These are phyloP conservation scores for Ganoderma sp. DNA, from an alignment of 1,284 basidiomycete genomes.

Conservation along the genomic window DNA sequence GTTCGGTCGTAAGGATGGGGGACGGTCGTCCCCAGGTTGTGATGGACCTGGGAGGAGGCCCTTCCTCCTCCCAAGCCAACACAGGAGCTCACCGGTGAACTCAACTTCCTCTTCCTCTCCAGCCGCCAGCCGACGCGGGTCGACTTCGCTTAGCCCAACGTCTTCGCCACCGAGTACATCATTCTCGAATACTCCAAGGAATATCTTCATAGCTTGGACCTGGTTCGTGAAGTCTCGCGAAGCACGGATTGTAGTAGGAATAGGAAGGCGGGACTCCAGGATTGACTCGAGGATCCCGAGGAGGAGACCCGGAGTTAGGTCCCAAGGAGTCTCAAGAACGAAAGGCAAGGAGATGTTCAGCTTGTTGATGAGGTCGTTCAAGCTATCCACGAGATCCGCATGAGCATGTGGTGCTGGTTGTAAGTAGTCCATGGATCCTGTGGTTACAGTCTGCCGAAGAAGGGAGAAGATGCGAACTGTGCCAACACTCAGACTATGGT, in stretches of 20 bases:
- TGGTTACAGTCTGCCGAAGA: not conserved
- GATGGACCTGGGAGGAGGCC: slow-evolving; percentile 44
- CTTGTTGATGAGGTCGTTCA: slow-evolving; percentile 56
- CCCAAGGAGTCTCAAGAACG: slow-evolving; percentile 58
- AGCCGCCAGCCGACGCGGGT: slow-evolving; percentile 64
- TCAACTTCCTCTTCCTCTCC: slow-evolving; percentile 69
- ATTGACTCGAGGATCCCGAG: slow-evolving; percentile 69
- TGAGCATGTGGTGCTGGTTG: not conserved
- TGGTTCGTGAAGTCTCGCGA: slow-evolving; percentile 48
- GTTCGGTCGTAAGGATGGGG: slow-evolving; percentile 9
- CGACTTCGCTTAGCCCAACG: slow-evolving; percentile 65
- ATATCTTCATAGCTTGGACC: slow-evolving; percentile 72
- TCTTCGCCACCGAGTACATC: slow-evolving; percentile 61
- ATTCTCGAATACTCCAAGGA: slow-evolving; percentile 75
- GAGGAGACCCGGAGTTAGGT: slow-evolving; percentile 73
- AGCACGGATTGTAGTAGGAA: slow-evolving; percentile 48
- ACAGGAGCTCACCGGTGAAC: slow-evolving; percentile 65
- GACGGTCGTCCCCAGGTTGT: slow-evolving; percentile 14
- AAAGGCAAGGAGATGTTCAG: slow-evolving; percentile 57
- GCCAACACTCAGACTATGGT: not conserved
- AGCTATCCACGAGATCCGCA: slow-evolving; percentile 34
- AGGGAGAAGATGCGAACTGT: not conserved
- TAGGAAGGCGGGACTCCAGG: slow-evolving; percentile 53
- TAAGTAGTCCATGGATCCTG: not conserved
- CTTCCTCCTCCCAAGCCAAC: slow-evolving; percentile 61